Evolutionary conservation across 2,329 filamentous ascomycete species (phyloP), one percentile per base, ranked within the genome.

Genomic region (Ceratocystis eucalypticola): DNA sequence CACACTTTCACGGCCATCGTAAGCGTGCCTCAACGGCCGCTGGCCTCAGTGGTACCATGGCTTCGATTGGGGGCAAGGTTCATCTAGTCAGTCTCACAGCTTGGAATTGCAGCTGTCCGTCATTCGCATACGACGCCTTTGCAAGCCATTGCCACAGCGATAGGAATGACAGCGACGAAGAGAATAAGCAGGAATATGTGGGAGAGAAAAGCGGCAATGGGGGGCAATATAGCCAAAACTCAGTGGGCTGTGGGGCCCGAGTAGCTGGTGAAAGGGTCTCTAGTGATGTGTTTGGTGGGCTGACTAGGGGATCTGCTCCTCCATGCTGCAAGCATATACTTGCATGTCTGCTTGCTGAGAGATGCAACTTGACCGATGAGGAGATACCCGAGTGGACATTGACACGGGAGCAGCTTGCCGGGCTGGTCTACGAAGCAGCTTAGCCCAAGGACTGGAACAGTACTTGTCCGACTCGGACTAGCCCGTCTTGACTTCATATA

Each of bases 21-120:
- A 46, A 64, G 57, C 17, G 12, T 46, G 28, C 8, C 12, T 46
- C 20, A n/a, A 10, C 65, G 41, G 15, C 28, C 10, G 55, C 30
- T n/a, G 46, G 69, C 30, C 68, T 72, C 55, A 64, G 67, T 70
- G 61, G 22, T 10, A 17, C 7, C 8, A 17, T 15, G 1, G 17
- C 62, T 7, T 53, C 48, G 48, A 28, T 53, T 28, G 17, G 37
- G 6, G 61, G 41, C 5, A 66, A 64, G 5, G 45, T 66, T 1
- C 95, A 96, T 75, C 79, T 89, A 71, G 88, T 97, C 17, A 83
- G 86, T 8, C 80, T 92, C 1, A 71, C 74, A 0, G 84, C 87
- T 1, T 97, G 94, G 94, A 91, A 88, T 74, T 99, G 94, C 75
- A 89, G 85, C 0, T 99, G 94, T 77, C 88, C 91, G 2, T 86